phyloP scores from a whole-genome alignment of 75 land plant genomes.

The Chamaecyparis obtusa region DNA sequence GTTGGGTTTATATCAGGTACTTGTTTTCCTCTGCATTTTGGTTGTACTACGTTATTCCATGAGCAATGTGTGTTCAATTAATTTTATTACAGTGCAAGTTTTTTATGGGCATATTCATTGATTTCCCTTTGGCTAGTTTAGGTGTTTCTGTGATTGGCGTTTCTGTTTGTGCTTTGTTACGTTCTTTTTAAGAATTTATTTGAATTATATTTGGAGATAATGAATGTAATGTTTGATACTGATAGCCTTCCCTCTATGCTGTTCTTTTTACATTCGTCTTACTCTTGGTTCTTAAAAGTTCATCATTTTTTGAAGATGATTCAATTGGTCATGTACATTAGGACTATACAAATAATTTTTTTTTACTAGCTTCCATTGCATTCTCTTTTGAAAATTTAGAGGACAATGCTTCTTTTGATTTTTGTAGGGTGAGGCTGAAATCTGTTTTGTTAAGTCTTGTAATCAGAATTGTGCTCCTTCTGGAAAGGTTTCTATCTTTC shows the following conservation, averaged over 20 bases:
- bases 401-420: neutral
- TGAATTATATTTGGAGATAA: neutral
- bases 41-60: neutral
- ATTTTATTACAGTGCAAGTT: neutral
- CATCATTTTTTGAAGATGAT: neutral
- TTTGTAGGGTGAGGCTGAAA: neutral
- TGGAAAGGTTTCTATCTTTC: neutral
- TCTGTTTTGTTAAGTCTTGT: neutral
- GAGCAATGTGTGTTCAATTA: neutral
- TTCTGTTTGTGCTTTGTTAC: neutral
- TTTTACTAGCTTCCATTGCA: neutral
- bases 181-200: neutral
- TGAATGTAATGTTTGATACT: neutral
- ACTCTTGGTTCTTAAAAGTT: neutral
- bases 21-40: conserved; percentile 9
- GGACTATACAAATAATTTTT: neutral
- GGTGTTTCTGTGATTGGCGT: neutral
- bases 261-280: neutral
- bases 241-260: neutral
- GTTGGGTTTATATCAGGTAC: conserved; percentile 71
- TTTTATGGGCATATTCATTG: neutral
- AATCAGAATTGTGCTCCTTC: neutral
- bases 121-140: neutral
- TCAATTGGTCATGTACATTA: neutral
- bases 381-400: neutral